Base-by-base conservation (phyloP, 140 eudicot species). In the Oenanthe javanica region DNA sequence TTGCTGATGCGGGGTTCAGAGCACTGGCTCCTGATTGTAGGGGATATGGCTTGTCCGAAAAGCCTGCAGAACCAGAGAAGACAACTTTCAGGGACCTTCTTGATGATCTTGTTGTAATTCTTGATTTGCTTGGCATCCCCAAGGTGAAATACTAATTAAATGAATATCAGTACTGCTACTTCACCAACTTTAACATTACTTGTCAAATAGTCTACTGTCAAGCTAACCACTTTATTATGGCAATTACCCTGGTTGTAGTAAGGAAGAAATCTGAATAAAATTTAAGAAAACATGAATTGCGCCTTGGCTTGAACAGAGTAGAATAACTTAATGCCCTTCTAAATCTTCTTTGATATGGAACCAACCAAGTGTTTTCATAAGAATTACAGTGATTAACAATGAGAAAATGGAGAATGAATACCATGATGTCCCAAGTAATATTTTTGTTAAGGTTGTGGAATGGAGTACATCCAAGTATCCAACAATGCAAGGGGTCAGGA, bases 11-110 rank as follows among this genome's bases (percentile, higher is more conserved):
- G 0, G 89, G 89, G 14, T 83, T 76, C 45, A 79, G 89, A 55
- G 84, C 89, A 7, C 50, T 80, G 10, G 86, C 89, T 1, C 84
- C 79, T 16, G 89, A 83, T 40, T 83, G 15, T 50, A 80, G 89
- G 78, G 89, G 89, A 27, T 86, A 86, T 80, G 86, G 89, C 9
- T 75, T 83, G 46, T 86, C 89, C 18, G 82, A 86, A 5, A 76
- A 64, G 75, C 89, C 86, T 0, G 13, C 80, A 0, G 55, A 83
- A 54, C 86, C 86, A 15, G 87, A 81, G 48, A 71, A 77, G 16
- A 27, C 87, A 21, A 85, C 87, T 45, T 70, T 57, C 45, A 81
- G 75, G 47, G 87, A 85, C 79, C 82, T 85, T 78, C 80, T 76
- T 6, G 74, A 78, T 25, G 87, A 85, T 72, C 77, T 81, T 75